Base-by-base conservation (phyloP, 495 filamentous ascomycete genomes). In the Penicillium robsamsonii region DNA sequence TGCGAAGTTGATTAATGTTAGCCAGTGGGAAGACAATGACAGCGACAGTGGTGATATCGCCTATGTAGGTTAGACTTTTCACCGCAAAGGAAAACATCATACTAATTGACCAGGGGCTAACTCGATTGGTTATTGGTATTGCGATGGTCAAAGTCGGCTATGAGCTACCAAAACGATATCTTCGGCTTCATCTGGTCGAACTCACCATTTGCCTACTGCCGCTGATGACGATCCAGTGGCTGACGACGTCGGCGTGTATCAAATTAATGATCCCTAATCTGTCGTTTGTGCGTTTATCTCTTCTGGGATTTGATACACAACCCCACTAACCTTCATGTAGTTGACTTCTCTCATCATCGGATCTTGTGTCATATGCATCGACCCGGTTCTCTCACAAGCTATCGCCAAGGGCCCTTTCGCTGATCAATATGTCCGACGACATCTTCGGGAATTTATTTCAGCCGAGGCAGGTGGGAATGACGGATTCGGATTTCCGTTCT, bases 381-480 rank as follows among this genome's bases (percentile, higher is more conserved):
- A 85, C 43, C 83, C 82, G 0, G 72, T 84, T 46, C 70, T 85
- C 7, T 84, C 81, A 1, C 82, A 86, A 63, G 81, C 82, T 31
- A 77, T 86, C 46, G 81, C 81, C 20, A 86, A 85, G 61, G 83
- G 83, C 0, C 81, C 81, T 0, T 86, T 86, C 57, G 76, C 83
- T 6, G 82, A 85, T 61, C 82, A 81, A 57, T 84, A 79, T 48
- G 83, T 85, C 30, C 69, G 77, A 33, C 73, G 81, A 12, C 67
- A 74, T 33, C 73, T 86, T 22, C 77, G 82, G n/a, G 80, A 86
- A 63, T 82, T 86, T 46, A 86, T 85, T 29, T 84, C 81, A 0
- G 76, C 82, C 10, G 82, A 85, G 61, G 82, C 81, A 9, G 83
- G 82, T 15, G 81, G 78, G 8, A 84, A 85, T 61, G 83, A 86